A percentile compares a stretch with the other conserved stretches of the same genome.
Evolutionary conservation across 108 stramenopile genomes (phyloP).

Genomic region (Seminavis robusta): DNA sequence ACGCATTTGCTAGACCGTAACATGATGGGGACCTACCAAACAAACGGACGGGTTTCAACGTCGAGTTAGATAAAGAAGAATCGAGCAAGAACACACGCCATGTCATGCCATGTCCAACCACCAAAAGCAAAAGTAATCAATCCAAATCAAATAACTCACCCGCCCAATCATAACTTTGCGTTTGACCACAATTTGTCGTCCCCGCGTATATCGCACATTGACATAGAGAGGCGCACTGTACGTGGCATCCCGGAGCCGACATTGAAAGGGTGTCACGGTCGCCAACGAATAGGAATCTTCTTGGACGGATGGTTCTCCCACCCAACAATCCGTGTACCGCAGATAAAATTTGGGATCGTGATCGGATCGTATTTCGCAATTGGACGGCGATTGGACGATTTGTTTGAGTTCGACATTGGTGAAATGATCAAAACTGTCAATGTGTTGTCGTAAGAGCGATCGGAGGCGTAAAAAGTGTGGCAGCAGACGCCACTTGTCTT

Average conservation of each 20-base stretch:
- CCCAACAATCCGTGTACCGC: constrained; percentile 94
- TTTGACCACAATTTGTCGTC: constrained; percentile 90
- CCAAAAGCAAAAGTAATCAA: background rate
- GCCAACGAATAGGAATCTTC: constrained; percentile 85
- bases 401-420: constrained; percentile 91
- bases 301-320: constrained; percentile 90
- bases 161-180: constrained; percentile 77
- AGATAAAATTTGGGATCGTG: constrained; percentile 96
- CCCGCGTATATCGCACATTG: constrained; percentile 94
- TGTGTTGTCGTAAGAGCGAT: constrained; percentile 96
- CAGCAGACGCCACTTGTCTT: constrained; percentile 94
- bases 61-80: constrained; percentile 12
- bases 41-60: too few relatives aligned
- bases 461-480: constrained; percentile 92
- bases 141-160: too few relatives aligned
- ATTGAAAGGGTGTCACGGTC: constrained; percentile 93
- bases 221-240: constrained; percentile 98
- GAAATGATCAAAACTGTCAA: constrained; percentile 98
- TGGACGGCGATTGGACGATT: constrained; percentile 83
- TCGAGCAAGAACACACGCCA: background rate
- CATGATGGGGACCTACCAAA: too few relatives aligned
- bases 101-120: background rate
- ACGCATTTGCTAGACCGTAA: constrained; percentile 90
- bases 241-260: constrained; percentile 95
- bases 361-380: constrained; percentile 88